A percentile compares a stretch with the other conserved stretches of the same genome.
These are phyloP conservation scores for Sutorius australiensis DNA, from an alignment of 768 basidiomycete genomes.

Conservation along the genomic window DNA sequence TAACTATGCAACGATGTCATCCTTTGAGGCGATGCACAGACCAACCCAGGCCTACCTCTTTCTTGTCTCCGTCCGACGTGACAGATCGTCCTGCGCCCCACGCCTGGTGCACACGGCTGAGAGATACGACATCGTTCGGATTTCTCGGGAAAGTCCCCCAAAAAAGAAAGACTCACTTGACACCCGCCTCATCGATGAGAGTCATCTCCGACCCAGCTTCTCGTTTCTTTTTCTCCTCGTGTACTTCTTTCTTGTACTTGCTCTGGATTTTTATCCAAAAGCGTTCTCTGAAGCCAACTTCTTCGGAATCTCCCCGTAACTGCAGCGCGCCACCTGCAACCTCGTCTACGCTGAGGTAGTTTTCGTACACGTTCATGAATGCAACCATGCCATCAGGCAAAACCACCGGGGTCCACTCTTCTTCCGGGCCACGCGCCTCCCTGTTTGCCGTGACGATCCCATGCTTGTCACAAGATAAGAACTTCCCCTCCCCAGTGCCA, in stretches of 20 bases:
- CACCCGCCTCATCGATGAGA: conserved; percentile 65
- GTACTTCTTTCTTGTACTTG: conserved; percentile 83
- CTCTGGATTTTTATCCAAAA: conserved; percentile 89
- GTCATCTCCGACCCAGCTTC: conserved; percentile 49
- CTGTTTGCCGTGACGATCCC: conserved; percentile 81
- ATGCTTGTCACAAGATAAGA: conserved; percentile 82
- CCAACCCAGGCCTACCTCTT: conserved; percentile 48
- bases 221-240: conserved; percentile 70
- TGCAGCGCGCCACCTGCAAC: conserved; percentile 78
- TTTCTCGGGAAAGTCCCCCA: neutral
- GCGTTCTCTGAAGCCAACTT: conserved; percentile 79
- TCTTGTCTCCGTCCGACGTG: conserved; percentile 66
- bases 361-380: conserved; percentile 86
- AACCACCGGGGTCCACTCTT: conserved; percentile 88
- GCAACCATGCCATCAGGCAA: conserved; percentile 83
- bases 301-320: conserved; percentile 80
- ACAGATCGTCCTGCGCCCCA: conserved; percentile 82
- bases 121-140: conserved; percentile 7
- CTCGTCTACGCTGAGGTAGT: conserved; percentile 81
- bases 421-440: conserved; percentile 89
- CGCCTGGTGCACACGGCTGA: conserved; percentile 69
- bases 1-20: conserved; percentile 43
- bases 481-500: conserved; percentile 85
- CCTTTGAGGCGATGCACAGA: neutral
- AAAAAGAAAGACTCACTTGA: conserved; percentile 55